phyloP scores from a whole-genome alignment of 108 stramenopile genomes.

The Ochromonas danica region DNA sequence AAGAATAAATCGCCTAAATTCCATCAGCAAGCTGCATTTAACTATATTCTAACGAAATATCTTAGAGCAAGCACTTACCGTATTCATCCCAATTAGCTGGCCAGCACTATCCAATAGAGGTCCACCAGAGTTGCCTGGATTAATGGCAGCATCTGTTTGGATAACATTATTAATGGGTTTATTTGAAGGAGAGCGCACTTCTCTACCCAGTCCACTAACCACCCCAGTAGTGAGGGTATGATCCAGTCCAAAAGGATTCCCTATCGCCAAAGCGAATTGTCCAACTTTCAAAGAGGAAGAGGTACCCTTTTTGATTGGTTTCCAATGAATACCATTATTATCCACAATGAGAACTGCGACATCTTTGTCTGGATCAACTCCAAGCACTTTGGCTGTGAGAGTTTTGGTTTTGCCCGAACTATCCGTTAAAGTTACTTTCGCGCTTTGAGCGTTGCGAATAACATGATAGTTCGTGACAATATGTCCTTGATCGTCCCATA shows the following conservation, averaged over 20 bases:
- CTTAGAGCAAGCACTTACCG: constrained; percentile 33
- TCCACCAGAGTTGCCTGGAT: constrained; percentile 87
- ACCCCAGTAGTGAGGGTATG: constrained; percentile 81
- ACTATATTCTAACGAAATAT: too few relatives aligned
- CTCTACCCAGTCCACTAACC: constrained; percentile 77
- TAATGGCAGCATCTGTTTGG: constrained; percentile 86
- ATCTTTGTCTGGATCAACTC: constrained; percentile 79
- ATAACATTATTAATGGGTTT: constrained; percentile 91
- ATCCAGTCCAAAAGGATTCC: constrained; percentile 92
- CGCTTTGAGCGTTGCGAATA: constrained; percentile 67
- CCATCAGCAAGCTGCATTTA: too few relatives aligned
- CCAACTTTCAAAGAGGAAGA: constrained; percentile 69
- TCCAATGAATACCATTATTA: not conserved
- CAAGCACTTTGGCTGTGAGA: constrained; percentile 63
- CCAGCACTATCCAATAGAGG: constrained; percentile 74
- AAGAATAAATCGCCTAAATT: constrained; percentile 70
- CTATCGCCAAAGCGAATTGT: constrained; percentile 78
- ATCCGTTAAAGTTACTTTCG: constrained; percentile 41
- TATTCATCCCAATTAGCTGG: constrained; percentile 85
- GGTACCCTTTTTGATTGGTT: constrained; percentile 41
- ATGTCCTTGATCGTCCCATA: constrained; percentile 77
- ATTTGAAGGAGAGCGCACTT: constrained; percentile 76
- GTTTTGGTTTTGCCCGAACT: constrained; percentile 55
- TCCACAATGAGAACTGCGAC: constrained; percentile 80
- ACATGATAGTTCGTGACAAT: constrained; percentile 89